Conservation (phyloP, 495 filamentous ascomycete genomes). For the Haplographium delicatum region DNA sequence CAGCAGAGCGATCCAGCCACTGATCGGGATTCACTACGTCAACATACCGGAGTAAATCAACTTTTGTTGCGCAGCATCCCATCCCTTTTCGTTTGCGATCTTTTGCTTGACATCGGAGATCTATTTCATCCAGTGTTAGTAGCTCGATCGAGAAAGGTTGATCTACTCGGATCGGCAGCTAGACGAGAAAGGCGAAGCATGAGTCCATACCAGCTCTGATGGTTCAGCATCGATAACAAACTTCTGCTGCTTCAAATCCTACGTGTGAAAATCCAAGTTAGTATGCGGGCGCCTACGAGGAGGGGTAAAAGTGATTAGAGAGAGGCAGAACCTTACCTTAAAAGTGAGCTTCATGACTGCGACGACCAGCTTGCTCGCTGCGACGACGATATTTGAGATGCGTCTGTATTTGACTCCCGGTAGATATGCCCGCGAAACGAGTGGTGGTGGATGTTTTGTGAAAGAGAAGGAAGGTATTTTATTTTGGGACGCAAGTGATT, state of each 20-base stretch:
- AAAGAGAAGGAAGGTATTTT: no score
- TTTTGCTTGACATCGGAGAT: constrained; percentile 85
- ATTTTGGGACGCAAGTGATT: no score
- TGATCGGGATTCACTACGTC: constrained; percentile 5
- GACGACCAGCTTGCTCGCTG: constrained; percentile 10
- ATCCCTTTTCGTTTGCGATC: constrained; percentile 82
- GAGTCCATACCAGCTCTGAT: constrained; percentile 71
- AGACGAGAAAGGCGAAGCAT: neutral
- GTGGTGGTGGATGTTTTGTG: neutral
- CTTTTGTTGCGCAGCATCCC: constrained; percentile 82
- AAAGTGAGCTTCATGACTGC: constrained; percentile 73
- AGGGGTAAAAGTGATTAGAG: neutral
- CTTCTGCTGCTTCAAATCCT: constrained; percentile 98
- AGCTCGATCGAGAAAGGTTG: neutral
- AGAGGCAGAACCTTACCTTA: constrained; percentile 50
- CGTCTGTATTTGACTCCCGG: neutral
- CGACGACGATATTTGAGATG: neutral
- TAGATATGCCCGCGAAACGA: neutral
- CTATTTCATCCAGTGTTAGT: constrained; percentile 37
- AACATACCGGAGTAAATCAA: constrained; percentile 92
- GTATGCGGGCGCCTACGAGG: constrained; percentile 19
- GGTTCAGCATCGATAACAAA: constrained; percentile 93
- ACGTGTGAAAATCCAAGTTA: constrained; percentile 23
- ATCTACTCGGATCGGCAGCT: constrained; percentile 17
- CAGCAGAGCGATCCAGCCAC: constrained; percentile 1